Evolutionary conservation across 2,329 filamentous ascomycete species (phyloP), one percentile per base, ranked within the genome.

Genomic region (Aurifilum marmelostoma): DNA sequence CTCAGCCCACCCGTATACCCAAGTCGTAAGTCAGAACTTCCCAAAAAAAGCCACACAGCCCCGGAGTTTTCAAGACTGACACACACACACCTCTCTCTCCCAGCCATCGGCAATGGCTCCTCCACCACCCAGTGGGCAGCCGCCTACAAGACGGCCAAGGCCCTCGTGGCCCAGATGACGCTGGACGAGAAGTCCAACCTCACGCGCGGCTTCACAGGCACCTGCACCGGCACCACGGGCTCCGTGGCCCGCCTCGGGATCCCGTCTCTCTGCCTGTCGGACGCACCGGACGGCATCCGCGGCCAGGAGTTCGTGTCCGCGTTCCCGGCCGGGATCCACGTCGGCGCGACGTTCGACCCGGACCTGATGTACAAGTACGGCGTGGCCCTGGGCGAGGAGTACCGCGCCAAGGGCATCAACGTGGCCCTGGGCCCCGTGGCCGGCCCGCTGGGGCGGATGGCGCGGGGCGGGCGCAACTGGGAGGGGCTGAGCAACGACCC

Each of bases 271-370:
- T 72, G 83, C 78, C 77, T 86, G 80, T 66, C 83, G 75, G 75
- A 85, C 79, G 78, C 77, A 76, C 80, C 77, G 0, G 69, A 70
- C 11, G 77, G 78, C 14, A 71, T 80, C 21, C 76, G 77, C 1
- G 77, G 77, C 2, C 77, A 77, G 56, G 76, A 78, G 41, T 76
- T 77, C 18, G 77, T 77, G 24, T 79, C 78, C 3, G 75, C 75
- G 3, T 93, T 93, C 77, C 87, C 91, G 1, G 87, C 90, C 2
- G 91, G 90, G 69, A 82, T 91, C 69, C 91, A 91, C 69, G 83
- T 91, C 39, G 91, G 89, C 21, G 88, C 90, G 1, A 91, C 91
- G 9, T 94, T 90, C 86, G 89, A 92, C 77, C 84, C 85, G 65
- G 80, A 85, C 34, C 83, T 93, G 63, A 88, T 91, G 74, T 89